Base-by-base conservation (phyloP, 306 rosid species). In the Astragalus glycyphyllos region DNA sequence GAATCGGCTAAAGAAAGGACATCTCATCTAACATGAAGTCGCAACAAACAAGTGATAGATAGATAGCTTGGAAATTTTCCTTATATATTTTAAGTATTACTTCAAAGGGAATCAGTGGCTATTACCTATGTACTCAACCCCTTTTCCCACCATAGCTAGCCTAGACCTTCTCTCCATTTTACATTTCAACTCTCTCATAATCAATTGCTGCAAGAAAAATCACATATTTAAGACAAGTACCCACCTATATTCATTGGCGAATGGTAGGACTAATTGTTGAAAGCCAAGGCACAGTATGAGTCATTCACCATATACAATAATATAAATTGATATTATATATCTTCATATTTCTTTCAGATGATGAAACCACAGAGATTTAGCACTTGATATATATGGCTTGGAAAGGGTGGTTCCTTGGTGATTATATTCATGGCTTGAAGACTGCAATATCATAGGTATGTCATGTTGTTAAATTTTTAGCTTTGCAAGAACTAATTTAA, bases 51-150 rank as follows among this genome's bases (percentile, higher is more conserved):
- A 51, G 49, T 49, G 23, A 20, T 20, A 20, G 4, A 26, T 26
- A 26, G 57, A 58, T 32, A 55, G 20, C 73, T 75, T 59, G 9
- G 73, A 38, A 31, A 26, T 50, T 65, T 69, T 79, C 65, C 65
- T 64, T 65, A 65, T 60, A 55, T 64, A 79, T 66, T 72, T 80
- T 45, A 59, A 74, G 77, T 79, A 59, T 75, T 81, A 80, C 92
- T 87, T 87, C 83, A 70, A 87, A 82, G 86, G 84, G 68, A 82
- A 77, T 61, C 31, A 77, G 20, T 80, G 45, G 72, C 65, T 9
- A 59, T 59, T 68, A 68, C 70, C 58, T 26, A 57, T 47, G 14
- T 40, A 64, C 65, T 35, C 75, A 58, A 68, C 74, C 49, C 32
- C 80, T 34, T 20, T 20, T 71, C 54, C 57, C 20, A 37, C 64